These are phyloP conservation scores for Aspergillus persii DNA, from an alignment of 2,329 filamentous ascomycete genomes.

Conservation along the genomic window DNA sequence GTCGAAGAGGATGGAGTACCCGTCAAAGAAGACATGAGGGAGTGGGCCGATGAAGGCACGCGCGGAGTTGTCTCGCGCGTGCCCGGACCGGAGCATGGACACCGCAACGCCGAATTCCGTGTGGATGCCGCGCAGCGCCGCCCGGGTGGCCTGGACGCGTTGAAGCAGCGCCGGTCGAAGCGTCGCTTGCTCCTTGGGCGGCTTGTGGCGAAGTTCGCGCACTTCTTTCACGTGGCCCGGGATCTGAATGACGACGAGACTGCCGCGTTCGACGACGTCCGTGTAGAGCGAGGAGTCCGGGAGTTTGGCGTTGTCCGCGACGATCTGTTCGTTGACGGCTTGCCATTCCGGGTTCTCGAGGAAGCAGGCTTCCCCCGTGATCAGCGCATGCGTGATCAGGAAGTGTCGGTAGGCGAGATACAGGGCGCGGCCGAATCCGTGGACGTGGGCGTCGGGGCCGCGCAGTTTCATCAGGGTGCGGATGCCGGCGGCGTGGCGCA, in stretches of 20 bases:
- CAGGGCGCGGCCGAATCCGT: slow-evolving; percentile 35
- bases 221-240: slow-evolving; percentile 26
- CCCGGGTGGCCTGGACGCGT: slow-evolving; percentile 19
- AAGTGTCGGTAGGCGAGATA: slow-evolving; percentile 37
- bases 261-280: slow-evolving; percentile 29
- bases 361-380: slow-evolving; percentile 35
- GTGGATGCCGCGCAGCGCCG: slow-evolving; percentile 22
- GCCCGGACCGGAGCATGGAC: slow-evolving; percentile 20
- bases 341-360: slow-evolving; percentile 36
- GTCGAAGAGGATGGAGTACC: slow-evolving; percentile 18
- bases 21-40: slow-evolving; percentile 22
- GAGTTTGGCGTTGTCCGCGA: slow-evolving; percentile 24
- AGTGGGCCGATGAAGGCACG: slow-evolving; percentile 22
- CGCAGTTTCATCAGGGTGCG: slow-evolving; percentile 34
- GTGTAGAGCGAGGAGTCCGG: slow-evolving; percentile 30
- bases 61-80: not conserved
- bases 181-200: slow-evolving; percentile 6
- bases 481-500: slow-evolving; percentile 37
- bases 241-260: slow-evolving; percentile 27
- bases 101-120: slow-evolving; percentile 26
- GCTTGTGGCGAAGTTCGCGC: slow-evolving; percentile 12
- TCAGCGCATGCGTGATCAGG: slow-evolving; percentile 34
- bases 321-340: slow-evolving; percentile 28
- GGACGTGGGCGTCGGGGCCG: slow-evolving; percentile 30
- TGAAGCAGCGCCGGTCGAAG: slow-evolving; percentile 17